Percentiles rank a stretch among this genome's conserved stretches.
These are phyloP conservation scores for Sanghuangporus weigelae DNA, from an alignment of 1,284 basidiomycete genomes.

Conservation along the genomic window DNA sequence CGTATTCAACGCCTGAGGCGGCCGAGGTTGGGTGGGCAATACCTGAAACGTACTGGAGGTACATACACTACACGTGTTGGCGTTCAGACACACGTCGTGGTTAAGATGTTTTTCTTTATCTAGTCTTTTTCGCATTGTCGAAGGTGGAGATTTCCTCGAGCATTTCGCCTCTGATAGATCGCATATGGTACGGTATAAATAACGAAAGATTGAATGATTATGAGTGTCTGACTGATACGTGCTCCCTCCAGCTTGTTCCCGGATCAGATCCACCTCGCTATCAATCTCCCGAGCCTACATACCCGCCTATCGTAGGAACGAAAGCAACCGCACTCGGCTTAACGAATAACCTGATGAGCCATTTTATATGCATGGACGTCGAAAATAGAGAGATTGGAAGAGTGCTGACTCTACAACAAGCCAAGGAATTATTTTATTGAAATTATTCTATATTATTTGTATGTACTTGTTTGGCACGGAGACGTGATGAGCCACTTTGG, in stretches of 20 bases:
- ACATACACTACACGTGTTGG: neutral
- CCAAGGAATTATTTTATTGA: neutral
- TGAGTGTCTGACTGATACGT: neutral
- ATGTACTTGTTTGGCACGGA: neutral
- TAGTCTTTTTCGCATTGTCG: slow-evolving; percentile 45
- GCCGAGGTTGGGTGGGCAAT: slow-evolving; percentile 23
- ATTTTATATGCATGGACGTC: slow-evolving; percentile 51
- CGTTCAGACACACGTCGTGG: neutral
- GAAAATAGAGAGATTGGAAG: slow-evolving; percentile 31
- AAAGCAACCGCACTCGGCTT: slow-evolving; percentile 36
- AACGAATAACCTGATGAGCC: slow-evolving; percentile 54
- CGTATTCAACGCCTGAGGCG: slow-evolving; percentile 2
- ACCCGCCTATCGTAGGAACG: slow-evolving; percentile 46
- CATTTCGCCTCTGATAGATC: slow-evolving; percentile 74
- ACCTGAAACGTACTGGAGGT: slow-evolving; percentile 11
- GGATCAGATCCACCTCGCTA: slow-evolving; percentile 14
- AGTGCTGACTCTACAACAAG: slow-evolving; percentile 24
- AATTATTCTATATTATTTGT: neutral
- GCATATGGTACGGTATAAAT: slow-evolving; percentile 52
- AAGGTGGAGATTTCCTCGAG: slow-evolving; percentile 44
- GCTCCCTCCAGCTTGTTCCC: neutral
- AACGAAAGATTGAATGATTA: neutral
- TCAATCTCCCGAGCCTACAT: slow-evolving; percentile 43
- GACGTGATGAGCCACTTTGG: neutral
- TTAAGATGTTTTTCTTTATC: neutral